A percentile compares a stretch with the other conserved stretches of the same genome.
These are phyloP conservation scores for Trichoderma sp. DNA, from an alignment of 2,329 filamentous ascomycete species.

Conservation along the genomic window DNA sequence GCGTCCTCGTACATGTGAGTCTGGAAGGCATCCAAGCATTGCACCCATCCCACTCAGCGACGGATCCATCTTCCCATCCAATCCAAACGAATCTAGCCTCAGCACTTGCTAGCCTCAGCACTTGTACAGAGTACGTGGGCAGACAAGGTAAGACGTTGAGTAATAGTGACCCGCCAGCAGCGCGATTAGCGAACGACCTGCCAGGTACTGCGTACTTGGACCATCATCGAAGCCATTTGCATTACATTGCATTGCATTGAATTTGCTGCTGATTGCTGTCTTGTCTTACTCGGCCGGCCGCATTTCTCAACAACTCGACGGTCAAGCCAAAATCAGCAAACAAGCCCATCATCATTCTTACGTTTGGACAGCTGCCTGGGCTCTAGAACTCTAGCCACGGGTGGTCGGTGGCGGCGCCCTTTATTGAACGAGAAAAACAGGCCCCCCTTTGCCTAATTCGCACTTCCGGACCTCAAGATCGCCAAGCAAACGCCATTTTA, in stretches of 20 bases:
- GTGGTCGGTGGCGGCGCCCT: conserved; percentile 2
- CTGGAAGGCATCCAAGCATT: neutral
- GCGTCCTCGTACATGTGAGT: neutral
- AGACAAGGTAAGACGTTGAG: neutral
- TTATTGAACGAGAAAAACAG: neutral
- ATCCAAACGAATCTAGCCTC: neutral
- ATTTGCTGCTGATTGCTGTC: neutral
- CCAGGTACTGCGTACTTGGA: neutral
- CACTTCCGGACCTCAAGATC: conserved; percentile 3
- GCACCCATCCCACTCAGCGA: neutral
- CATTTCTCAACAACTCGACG: neutral
- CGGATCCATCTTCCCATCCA: neutral
- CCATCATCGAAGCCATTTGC: neutral
- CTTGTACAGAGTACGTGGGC: neutral
- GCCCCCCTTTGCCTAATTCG: neutral
- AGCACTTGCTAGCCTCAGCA: neutral
- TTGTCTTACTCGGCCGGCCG: neutral
- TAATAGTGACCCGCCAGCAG: neutral
- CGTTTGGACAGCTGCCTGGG: neutral
- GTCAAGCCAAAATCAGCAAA: neutral
- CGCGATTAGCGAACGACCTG: conserved; percentile 1
- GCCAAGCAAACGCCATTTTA: conserved; percentile 16
- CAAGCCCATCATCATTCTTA: neutral
- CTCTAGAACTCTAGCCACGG: neutral
- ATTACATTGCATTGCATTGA: neutral